These are phyloP conservation scores for Boletus barrowsii DNA, from an alignment of 768 basidiomycete species.

Conservation along the genomic window DNA sequence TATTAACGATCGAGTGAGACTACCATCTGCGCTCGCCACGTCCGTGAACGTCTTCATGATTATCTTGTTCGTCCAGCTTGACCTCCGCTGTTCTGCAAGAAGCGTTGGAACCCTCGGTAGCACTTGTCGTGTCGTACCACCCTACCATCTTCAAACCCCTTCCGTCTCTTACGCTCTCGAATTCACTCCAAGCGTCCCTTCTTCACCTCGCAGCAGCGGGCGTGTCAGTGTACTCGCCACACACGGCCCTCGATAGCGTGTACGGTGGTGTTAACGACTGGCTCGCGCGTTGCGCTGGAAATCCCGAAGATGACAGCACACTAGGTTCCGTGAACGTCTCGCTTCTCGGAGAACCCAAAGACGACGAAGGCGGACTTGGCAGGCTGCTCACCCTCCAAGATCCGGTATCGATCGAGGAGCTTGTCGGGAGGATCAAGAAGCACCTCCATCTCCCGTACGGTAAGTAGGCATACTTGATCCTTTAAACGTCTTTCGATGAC, in stretches of 20 bases:
- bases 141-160: conserved; percentile 79
- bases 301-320: conserved; percentile 28
- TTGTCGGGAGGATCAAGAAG: conserved; percentile 67
- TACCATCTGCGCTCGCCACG: not conserved
- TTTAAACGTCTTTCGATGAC: conserved; percentile 13
- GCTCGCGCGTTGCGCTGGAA: conserved; percentile 60
- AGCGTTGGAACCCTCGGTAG: conserved; percentile 57
- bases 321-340: conserved; percentile 26
- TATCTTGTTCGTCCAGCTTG: conserved; percentile 45
- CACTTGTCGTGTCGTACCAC: conserved; percentile 80
- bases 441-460: conserved; percentile 59
- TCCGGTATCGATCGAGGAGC: conserved; percentile 54
- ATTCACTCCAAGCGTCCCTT: conserved; percentile 76
- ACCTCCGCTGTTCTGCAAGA: conserved; percentile 70
- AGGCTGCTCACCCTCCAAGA: conserved; percentile 61
- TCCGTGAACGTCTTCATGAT: conserved; percentile 18
- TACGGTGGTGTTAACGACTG: conserved; percentile 89
- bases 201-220: conserved; percentile 79
- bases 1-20: conserved; percentile 71
- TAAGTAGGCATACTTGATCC: conserved; percentile 30
- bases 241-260: conserved; percentile 84
- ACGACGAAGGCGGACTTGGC: conserved; percentile 60
- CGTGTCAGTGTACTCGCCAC: conserved; percentile 83
- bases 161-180: conserved; percentile 70
- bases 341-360: conserved; percentile 40